A percentile compares a stretch with the other conserved stretches of the same genome.
These are phyloP conservation scores for Chlorella sp. DNA, from an alignment of 139 green algal species.

Conservation along the genomic window DNA sequence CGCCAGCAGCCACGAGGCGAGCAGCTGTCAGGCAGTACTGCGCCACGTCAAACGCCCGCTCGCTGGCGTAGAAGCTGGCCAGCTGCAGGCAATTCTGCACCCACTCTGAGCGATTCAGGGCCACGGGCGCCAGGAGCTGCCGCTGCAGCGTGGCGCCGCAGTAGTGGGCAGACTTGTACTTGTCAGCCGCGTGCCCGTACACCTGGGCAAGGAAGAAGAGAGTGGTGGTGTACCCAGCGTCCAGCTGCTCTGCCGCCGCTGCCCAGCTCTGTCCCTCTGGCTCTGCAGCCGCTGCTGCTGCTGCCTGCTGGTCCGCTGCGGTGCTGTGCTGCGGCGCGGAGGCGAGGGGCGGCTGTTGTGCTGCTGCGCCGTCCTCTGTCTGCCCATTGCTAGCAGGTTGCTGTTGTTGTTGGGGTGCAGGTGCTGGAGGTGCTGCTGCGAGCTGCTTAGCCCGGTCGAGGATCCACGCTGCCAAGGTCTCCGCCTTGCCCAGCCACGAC, in stretches of 20 bases:
- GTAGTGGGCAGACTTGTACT: constrained; percentile 30
- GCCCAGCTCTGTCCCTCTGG: background rate
- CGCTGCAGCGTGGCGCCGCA: constrained; percentile 46
- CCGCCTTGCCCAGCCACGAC: constrained; percentile 17
- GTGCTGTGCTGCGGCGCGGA: background rate
- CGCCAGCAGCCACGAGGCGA: background rate
- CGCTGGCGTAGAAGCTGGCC: constrained; percentile 31
- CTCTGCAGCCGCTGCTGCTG: too few relatives aligned
- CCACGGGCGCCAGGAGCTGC: too few relatives aligned
- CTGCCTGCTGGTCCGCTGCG: background rate
- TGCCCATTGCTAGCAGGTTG: background rate
- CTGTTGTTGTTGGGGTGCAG: too few relatives aligned
- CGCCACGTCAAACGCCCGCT: constrained; percentile 29
- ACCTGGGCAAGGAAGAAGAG: constrained; percentile 47
- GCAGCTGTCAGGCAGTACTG: constrained; percentile 38
- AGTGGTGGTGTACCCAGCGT: constrained; percentile 39
- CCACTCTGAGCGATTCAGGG: constrained; percentile 44
- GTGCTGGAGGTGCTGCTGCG: too few relatives aligned
- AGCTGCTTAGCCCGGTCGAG: too few relatives aligned
- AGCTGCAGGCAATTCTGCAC: constrained; percentile 54
- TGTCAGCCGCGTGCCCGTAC: constrained; percentile 19
- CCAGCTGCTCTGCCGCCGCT: constrained; percentile 7
- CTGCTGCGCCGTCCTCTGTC: background rate
- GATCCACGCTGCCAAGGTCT: constrained; percentile 22
- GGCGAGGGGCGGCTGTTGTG: background rate